Conservation (phyloP, 805 yeast genomes). For the Pichia rugopelliculosa region DNA sequence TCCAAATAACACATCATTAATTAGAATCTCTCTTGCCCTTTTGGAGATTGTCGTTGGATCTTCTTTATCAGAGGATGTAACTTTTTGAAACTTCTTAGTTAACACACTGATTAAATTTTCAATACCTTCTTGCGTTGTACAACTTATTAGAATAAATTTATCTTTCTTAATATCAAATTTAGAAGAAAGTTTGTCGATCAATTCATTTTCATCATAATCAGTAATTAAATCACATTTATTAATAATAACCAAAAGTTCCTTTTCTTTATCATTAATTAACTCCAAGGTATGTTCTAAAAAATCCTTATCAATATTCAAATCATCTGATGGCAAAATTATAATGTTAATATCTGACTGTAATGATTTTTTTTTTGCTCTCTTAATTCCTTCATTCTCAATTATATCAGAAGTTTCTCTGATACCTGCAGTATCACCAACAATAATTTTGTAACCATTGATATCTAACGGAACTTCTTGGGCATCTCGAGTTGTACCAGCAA, state of each 20-base stretch:
- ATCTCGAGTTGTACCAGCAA: conserved; percentile 94
- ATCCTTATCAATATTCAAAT: conserved; percentile 30
- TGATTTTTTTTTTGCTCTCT: conserved; percentile 59
- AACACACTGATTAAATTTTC: conserved; percentile 36
- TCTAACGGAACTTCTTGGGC: conserved; percentile 74
- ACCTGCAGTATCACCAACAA: conserved; percentile 92
- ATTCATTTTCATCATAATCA: conserved; percentile 1
- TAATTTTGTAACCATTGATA: conserved; percentile 74
- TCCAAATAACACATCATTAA: conserved; percentile 71
- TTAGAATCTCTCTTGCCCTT: conserved; percentile 66
- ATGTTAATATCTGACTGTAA: conserved; percentile 58
- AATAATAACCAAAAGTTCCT: conserved; percentile 35
- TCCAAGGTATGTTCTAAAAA: conserved; percentile 32
- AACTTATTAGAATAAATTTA: conserved; percentile 45
- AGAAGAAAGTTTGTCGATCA: conserved; percentile 16
- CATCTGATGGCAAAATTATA: conserved; percentile 47
- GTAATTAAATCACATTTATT: conserved; percentile 53
- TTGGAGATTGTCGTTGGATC: conserved; percentile 70
- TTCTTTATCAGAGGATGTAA: conserved; percentile 42
- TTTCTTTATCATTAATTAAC: conserved; percentile 16
- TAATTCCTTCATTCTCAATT: conserved; percentile 67
- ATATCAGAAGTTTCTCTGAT: conserved; percentile 42
- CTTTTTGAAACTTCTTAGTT: conserved; percentile 36
- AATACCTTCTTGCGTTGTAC: conserved; percentile 50
- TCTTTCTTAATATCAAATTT: conserved; percentile 23